Evolutionary conservation across 139 green algal genomes (phyloP), one percentile per base, ranked within the genome.

Genomic region (Chlamydomonas asymmetrica): DNA sequence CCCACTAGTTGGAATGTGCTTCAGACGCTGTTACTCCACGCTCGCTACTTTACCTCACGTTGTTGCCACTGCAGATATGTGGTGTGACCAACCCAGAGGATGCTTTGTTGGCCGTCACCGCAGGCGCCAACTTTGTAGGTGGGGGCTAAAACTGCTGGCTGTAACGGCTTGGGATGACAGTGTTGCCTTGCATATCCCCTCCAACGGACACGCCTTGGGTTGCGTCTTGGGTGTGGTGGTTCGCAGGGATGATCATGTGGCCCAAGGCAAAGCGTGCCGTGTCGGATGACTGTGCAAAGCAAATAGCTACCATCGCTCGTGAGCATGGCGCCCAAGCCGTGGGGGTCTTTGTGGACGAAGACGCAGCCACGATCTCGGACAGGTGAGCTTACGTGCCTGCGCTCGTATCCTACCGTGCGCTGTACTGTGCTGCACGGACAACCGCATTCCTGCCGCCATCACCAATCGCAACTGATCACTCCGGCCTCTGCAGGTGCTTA

Each of bases 341-440:
- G 25, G 92, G 85, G 5, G 93, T 97, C 0, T 97, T 97, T 88
- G 93, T 97, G 1, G 93, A 97, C 52, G 93, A 95, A 52, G 79
- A 88, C 66, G 87, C 90, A 3, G 80, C 76, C 20, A 87, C 74
- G 6, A 97, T 97, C 39, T 75, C 65, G 5, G n/a, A 72, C 4
- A 40, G 80, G 80, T 85, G 22, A 3, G 74, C 32, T 27, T 34
- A 38, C 9, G 18, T 64, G 18, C 57, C 29, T n/a, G 57, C 57
- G 18, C 25, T n/a, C 20, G 29, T 9, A n/a, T n/a, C n/a, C n/a
- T n/a, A n/a, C n/a, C n/a, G n/a, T n/a, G n/a, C n/a, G n/a, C n/a
- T n/a, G n/a, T n/a, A n/a, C n/a, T n/a, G 57, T 64, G 18, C 57
- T 38, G 57, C 57, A 37, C 32, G 57, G 9, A 31, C 32, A 31